Conservation (phyloP, 2,329 filamentous ascomycete genomes). For the Coniochaeta ligniaria region DNA sequence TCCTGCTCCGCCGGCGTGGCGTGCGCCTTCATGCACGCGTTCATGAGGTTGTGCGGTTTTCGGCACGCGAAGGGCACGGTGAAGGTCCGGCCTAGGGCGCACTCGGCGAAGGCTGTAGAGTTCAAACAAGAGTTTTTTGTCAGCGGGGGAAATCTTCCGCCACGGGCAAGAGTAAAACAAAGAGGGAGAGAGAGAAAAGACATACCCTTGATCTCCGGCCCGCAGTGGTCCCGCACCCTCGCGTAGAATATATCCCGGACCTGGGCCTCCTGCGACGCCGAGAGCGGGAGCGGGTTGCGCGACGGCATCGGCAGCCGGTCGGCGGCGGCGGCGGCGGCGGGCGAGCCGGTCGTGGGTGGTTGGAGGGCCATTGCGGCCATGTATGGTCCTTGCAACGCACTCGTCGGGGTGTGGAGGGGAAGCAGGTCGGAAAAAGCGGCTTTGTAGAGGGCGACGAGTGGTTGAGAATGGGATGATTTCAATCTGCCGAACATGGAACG, state of each 20-base stretch:
- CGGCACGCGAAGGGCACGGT: slow-evolving; percentile 85
- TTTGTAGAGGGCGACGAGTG: neutral
- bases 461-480: neutral
- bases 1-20: slow-evolving; percentile 83
- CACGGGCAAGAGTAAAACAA: neutral
- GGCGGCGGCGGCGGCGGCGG: too few species aligned
- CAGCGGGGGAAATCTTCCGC: too few species aligned
- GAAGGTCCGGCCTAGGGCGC: slow-evolving; percentile 78
- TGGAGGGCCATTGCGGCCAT: slow-evolving; percentile 34
- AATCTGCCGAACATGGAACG: neutral
- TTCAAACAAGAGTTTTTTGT: neutral
- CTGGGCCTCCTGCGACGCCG: slow-evolving; percentile 72
- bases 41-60: slow-evolving; percentile 75
- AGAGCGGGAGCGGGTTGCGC: slow-evolving; percentile 76
- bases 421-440: too few species aligned
- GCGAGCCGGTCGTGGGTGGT: slow-evolving; percentile 23
- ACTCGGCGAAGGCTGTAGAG: slow-evolving; percentile 77
- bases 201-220: slow-evolving; percentile 69
- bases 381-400: neutral
- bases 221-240: slow-evolving; percentile 68
- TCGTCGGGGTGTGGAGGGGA: too few species aligned
- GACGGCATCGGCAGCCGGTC: slow-evolving; percentile 42
- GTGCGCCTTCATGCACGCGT: slow-evolving; percentile 82
- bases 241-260: slow-evolving; percentile 76
- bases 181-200: neutral